Evolutionary conservation across 495 filamentous ascomycete species (phyloP).

Genomic region (Aspergillus cristatus): DNA sequence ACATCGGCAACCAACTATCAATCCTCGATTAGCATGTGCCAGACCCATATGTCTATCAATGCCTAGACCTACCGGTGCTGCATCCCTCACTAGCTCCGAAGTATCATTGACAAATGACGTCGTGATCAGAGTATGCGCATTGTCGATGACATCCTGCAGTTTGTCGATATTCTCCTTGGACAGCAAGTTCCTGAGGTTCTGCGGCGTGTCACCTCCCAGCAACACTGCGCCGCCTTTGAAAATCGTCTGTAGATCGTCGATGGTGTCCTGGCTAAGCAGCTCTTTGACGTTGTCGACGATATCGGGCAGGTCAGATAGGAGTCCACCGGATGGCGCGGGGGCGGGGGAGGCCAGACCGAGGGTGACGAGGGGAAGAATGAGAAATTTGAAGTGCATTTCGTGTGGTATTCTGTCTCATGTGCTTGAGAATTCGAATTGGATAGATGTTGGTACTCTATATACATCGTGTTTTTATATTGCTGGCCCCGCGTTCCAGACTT

Average conservation of each 20-base stretch:
- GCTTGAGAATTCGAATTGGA: background rate
- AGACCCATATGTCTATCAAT: background rate
- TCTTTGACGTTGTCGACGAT: slow-evolving; percentile 17
- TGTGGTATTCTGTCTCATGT: too few species aligned
- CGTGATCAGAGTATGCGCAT: slow-evolving; percentile 24
- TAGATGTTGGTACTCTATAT: background rate
- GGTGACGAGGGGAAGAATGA: slow-evolving; percentile 20
- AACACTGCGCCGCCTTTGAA: slow-evolving; percentile 21
- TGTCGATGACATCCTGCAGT: slow-evolving; percentile 23
- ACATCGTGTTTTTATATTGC: background rate
- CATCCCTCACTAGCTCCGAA: slow-evolving; percentile 39
- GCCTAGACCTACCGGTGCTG: slow-evolving; percentile 37
- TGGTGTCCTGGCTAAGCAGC: slow-evolving; percentile 27
- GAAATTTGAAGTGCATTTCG: slow-evolving; percentile 7
- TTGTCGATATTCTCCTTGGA: slow-evolving; percentile 20
- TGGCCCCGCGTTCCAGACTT: background rate
- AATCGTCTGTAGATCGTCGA: slow-evolving; percentile 35
- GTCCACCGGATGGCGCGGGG: slow-evolving; percentile 17
- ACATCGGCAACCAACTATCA: slow-evolving; percentile 25
- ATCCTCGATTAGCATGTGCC: background rate
- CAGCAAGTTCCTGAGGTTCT: slow-evolving; percentile 20
- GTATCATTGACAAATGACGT: slow-evolving; percentile 35
- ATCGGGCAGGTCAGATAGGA: slow-evolving; percentile 18
- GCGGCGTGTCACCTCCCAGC: slow-evolving; percentile 12
- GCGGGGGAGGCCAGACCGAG: slow-evolving; percentile 28